phyloP scores from a whole-genome alignment of 2,329 filamentous ascomycete genomes.

The Zarea fungicola region DNA sequence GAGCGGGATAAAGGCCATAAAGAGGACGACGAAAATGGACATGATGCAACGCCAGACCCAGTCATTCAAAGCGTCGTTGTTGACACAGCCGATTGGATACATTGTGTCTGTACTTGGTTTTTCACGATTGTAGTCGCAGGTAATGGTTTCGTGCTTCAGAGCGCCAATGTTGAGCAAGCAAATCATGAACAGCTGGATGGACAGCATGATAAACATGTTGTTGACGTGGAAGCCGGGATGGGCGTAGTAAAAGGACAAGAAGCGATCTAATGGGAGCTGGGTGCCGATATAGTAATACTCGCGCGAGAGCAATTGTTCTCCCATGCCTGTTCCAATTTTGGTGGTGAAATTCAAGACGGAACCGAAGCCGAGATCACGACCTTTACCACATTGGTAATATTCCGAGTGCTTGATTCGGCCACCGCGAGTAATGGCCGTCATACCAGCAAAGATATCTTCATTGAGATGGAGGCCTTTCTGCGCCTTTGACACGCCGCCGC shows the following conservation, averaged over 20 bases:
- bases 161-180: constrained; percentile 84
- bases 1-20: constrained; percentile 91
- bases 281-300: constrained; percentile 99
- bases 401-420: constrained; percentile 99
- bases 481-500: constrained; percentile 96
- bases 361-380: constrained; percentile 98
- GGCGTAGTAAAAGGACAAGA: constrained; percentile 98
- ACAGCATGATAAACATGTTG: constrained; percentile 99
- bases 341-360: constrained; percentile 99
- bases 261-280: constrained; percentile 91
- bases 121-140: constrained; percentile 79
- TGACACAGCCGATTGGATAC: constrained; percentile 81
- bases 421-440: constrained; percentile 91
- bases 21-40: constrained; percentile 98
- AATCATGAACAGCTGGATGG: constrained; percentile 98
- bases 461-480: constrained; percentile 98
- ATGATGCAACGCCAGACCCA: constrained; percentile 93
- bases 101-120: constrained; percentile 85
- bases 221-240: constrained; percentile 99
- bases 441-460: constrained; percentile 99
- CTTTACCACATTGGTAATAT: constrained; percentile 99
- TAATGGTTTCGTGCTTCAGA: constrained; percentile 78
- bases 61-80: constrained; percentile 80
- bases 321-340: constrained; percentile 99
- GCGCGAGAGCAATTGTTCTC: constrained; percentile 95